These are phyloP conservation scores for Aspergillus heteromorphus DNA, from an alignment of 495 filamentous ascomycete genomes.

Conservation along the genomic window DNA sequence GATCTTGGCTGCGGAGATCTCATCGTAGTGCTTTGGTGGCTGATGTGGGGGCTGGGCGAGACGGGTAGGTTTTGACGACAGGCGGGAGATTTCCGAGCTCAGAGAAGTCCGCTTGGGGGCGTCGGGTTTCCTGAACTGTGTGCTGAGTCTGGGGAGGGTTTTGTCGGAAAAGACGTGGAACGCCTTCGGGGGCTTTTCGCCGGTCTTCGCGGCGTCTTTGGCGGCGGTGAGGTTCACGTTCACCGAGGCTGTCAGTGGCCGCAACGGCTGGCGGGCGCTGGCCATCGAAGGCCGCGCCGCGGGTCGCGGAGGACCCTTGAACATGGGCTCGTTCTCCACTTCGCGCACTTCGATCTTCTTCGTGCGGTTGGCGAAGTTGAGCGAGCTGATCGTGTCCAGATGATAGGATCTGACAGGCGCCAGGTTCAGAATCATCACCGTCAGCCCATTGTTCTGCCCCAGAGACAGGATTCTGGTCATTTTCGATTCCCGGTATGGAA, in stretches of 20 bases:
- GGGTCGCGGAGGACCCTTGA: constrained; percentile 61
- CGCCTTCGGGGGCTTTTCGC: constrained; percentile 71
- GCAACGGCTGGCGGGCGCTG: constrained; percentile 65
- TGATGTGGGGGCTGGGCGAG: constrained; percentile 25
- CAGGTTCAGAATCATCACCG: constrained; percentile 94
- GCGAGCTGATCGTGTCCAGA: constrained; percentile 84
- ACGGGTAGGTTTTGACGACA: constrained; percentile 26
- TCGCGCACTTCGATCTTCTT: constrained; percentile 96
- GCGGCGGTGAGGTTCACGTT: constrained; percentile 53
- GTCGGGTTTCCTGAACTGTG: constrained; percentile 38
- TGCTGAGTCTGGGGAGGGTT: constrained; percentile 38
- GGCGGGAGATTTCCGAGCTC: constrained; percentile 27
- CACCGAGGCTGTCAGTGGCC: constrained; percentile 57
- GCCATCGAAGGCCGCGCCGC: constrained; percentile 37
- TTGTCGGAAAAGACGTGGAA: constrained; percentile 81
- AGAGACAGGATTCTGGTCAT: constrained; percentile 93
- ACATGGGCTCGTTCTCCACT: constrained; percentile 87
- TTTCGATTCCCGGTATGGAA: constrained; percentile 92
- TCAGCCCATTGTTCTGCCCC: constrained; percentile 93
- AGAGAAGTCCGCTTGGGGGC: constrained; percentile 34
- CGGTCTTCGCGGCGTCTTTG: constrained; percentile 45
- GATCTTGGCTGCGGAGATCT: constrained; percentile 69
- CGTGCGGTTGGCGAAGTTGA: constrained; percentile 92
- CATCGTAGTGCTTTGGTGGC: constrained; percentile 23
- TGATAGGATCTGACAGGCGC: constrained; percentile 84